Base-by-base conservation (phyloP, 2,329 filamentous ascomycete genomes). In the Thermothelomyces thermophilus region DNA sequence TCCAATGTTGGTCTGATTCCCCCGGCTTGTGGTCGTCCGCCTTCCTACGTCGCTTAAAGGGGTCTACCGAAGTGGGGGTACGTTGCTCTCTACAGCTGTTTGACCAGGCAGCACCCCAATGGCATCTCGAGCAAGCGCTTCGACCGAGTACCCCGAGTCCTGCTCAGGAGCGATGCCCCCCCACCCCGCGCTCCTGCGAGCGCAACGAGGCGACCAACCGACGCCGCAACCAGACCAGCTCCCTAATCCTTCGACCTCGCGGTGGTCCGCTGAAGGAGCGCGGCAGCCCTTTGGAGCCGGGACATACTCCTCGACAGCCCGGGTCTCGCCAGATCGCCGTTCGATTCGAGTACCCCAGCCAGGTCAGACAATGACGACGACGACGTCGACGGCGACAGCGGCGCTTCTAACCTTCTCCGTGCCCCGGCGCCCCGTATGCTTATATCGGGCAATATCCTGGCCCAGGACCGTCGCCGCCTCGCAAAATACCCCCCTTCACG, bases 251-350 rank as follows among this genome's bases (percentile, higher is more conserved):
- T 54, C 19, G 54, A 49, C 22, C 46, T 41, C 14, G 37, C 43
- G 46, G 49, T 51, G 46, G 42, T 37, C 16, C 57, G 46, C n/a
- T 58, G 54, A 9, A 59, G 48, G 30, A 59, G 31, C 11, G 52
- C 53, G 17, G 57, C 56, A 1, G 57, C 57, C 41, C 57, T 48
- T 31, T 54, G 49, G 17, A 59, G 41, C 20, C 57, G 52, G 13
- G 52, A 51, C 46, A 52, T 49, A 37, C 56, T 54, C 39, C 47
- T 42, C 13, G 51, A 39, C 42, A 59, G n/a, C 10, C 35, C 47
- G n/a, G 31, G 40, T 9, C 48, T 47, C 5, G 46, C 48, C 10
- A n/a, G 10, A 13, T 44, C 30, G 3, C 3, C 44, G 14, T 52
- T 47, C 28, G 54, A 54, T 35, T 58, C 54, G 33, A 40, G 53